phyloP scores from a whole-genome alignment of 2,329 filamentous ascomycete genomes.

The Beauveria australis region DNA sequence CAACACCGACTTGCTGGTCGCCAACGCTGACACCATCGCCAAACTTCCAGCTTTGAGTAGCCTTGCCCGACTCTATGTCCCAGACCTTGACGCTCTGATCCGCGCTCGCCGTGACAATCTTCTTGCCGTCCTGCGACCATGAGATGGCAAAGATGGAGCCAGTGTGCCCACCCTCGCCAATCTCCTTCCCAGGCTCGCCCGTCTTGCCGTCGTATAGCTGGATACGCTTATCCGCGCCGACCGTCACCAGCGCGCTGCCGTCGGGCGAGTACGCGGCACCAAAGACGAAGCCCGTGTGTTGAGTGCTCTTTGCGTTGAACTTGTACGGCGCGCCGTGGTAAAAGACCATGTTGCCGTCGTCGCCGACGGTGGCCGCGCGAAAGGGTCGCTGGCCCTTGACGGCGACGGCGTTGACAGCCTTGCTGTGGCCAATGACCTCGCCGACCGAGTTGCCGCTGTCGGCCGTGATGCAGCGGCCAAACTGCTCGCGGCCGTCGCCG shows the following conservation, averaged over 20 bases:
- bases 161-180: slow-evolving; percentile 78
- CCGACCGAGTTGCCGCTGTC: slow-evolving; percentile 95
- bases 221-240: slow-evolving; percentile 86
- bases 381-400: slow-evolving; percentile 87
- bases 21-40: slow-evolving; percentile 69
- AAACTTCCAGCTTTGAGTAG: slow-evolving; percentile 75
- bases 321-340: slow-evolving; percentile 94
- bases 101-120: slow-evolving; percentile 82
- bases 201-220: slow-evolving; percentile 97
- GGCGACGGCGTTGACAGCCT: slow-evolving; percentile 82
- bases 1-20: slow-evolving; percentile 90
- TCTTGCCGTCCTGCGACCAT: slow-evolving; percentile 80
- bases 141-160: slow-evolving; percentile 89
- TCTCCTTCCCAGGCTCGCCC: slow-evolving; percentile 68
- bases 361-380: slow-evolving; percentile 80
- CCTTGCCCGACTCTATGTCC: slow-evolving; percentile 75
- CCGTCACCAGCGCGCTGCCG: slow-evolving; percentile 71
- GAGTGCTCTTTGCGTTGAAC: slow-evolving; percentile 73
- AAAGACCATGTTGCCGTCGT: slow-evolving; percentile 85
- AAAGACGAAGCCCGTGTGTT: slow-evolving; percentile 85
- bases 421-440: slow-evolving; percentile 86
- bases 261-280: slow-evolving; percentile 86
- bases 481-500: slow-evolving; percentile 87
- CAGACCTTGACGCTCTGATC: slow-evolving; percentile 93
- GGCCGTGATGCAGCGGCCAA: slow-evolving; percentile 87